Evolutionary conservation across 2,329 filamentous ascomycete genomes (phyloP).

Genomic region (Harringtonia lauricola): DNA sequence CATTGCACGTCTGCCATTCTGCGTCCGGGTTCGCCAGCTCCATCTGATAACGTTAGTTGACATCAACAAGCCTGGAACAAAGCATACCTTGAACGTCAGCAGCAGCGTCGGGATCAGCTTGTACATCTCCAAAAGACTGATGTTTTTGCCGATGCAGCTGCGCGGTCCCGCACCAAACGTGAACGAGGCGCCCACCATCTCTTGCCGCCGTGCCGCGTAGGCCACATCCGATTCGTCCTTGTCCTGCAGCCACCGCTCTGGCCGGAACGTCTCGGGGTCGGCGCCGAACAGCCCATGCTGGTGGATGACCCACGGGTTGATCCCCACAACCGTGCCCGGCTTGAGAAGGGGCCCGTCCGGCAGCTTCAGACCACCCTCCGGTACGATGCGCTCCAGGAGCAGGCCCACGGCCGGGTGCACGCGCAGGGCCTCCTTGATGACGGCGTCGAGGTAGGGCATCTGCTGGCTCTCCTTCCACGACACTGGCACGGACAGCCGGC

Average conservation of each 20-base stretch:
- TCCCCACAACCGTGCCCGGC: constrained; percentile 25
- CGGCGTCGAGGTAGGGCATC: constrained; percentile 35
- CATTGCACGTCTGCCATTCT: constrained; percentile 11
- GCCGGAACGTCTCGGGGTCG: constrained; percentile 31
- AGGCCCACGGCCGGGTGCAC: constrained; percentile 36
- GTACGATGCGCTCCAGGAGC: constrained; percentile 38
- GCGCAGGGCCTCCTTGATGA: constrained; percentile 39
- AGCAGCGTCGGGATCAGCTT: constrained; percentile 28
- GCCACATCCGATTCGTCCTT: constrained; percentile 10
- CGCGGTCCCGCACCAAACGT: constrained; percentile 28
- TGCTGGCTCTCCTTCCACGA: constrained; percentile 13
- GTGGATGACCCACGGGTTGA: constrained; percentile 27
- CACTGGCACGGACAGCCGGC: constrained; percentile 1
- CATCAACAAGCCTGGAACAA: neutral
- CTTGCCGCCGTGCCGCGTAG: constrained; percentile 16
- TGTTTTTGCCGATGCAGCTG: constrained; percentile 26
- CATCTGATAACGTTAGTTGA: neutral
- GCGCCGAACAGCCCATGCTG: constrained; percentile 32
- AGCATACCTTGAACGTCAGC: neutral
- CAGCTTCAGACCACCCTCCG: constrained; percentile 24
- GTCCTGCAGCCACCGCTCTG: constrained; percentile 34
- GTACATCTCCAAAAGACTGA: constrained; percentile 22
- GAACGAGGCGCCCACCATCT: constrained; percentile 25
- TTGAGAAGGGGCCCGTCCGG: constrained; percentile 25
- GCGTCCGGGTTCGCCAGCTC: constrained; percentile 13